These are phyloP conservation scores for Pulveroboletus sp. DNA, from an alignment of 1,284 basidiomycete genomes.

Conservation along the genomic window DNA sequence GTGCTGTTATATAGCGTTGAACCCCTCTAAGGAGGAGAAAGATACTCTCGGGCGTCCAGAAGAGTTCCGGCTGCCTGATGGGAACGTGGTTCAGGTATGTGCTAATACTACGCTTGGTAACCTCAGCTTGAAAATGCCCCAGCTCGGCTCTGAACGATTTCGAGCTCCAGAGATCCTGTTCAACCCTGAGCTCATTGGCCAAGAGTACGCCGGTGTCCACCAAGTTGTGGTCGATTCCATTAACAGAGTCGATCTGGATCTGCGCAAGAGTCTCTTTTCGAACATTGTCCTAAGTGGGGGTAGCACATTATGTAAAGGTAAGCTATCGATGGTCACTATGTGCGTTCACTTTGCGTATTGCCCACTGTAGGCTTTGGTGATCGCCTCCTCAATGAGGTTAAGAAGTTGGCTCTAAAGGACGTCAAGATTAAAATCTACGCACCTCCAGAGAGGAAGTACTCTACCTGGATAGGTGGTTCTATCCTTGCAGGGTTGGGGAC, in stretches of 20 bases:
- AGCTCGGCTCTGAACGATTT: constrained; percentile 96
- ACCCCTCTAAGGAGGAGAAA: constrained; percentile 94
- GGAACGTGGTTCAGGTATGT: constrained; percentile 86
- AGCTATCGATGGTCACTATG: constrained; percentile 20
- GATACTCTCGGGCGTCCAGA: constrained; percentile 78
- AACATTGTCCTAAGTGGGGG: constrained; percentile 98
- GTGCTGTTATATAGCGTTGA: constrained; percentile 91
- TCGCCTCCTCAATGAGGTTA: constrained; percentile 91
- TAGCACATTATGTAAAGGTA: constrained; percentile 91
- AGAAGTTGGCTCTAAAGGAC: constrained; percentile 95
- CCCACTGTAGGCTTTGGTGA: constrained; percentile 84
- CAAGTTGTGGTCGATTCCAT: constrained; percentile 93
- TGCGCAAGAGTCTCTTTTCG: constrained; percentile 92
- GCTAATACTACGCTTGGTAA: not conserved
- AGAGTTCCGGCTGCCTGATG: constrained; percentile 94
- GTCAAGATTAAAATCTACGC: constrained; percentile 99
- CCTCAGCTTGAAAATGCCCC: constrained; percentile 13
- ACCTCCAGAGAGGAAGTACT: constrained; percentile 99
- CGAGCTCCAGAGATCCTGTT: constrained; percentile 97
- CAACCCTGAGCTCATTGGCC: constrained; percentile 95
- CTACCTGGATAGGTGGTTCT: constrained; percentile 98
- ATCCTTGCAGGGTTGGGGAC: constrained; percentile 94
- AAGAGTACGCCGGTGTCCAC: constrained; percentile 96
- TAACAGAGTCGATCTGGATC: constrained; percentile 83
- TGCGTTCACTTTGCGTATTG: constrained; percentile 10